phyloP scores from a whole-genome alignment of 2,329 filamentous ascomycete genomes.

The Colletotrichum theobromicola region DNA sequence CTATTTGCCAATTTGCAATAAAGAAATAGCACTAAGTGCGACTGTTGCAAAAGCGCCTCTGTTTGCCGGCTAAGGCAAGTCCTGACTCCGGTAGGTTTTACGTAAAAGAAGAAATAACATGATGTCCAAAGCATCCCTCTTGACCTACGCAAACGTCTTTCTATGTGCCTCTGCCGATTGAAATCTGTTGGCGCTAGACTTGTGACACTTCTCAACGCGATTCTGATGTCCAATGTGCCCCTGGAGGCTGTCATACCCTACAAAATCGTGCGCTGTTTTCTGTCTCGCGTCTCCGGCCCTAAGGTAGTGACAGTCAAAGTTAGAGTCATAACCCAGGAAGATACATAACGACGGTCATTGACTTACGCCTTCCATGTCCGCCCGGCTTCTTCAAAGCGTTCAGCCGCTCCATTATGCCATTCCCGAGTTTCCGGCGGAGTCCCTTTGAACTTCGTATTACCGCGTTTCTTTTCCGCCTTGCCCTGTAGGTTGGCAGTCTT shows the following conservation, averaged over 20 bases:
- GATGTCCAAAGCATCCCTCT: too few species aligned
- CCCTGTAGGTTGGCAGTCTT: background rate
- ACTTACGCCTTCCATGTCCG: background rate
- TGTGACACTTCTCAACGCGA: background rate
- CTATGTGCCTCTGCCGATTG: background rate
- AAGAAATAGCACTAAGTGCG: too few species aligned
- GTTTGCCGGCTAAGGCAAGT: too few species aligned
- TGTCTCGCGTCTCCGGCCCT: background rate
- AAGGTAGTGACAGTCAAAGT: background rate
- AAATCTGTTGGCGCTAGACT: background rate
- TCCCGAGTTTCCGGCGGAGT: background rate
- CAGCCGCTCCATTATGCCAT: background rate
- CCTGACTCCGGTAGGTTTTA: too few species aligned
- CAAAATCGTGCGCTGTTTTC: background rate
- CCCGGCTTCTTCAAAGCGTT: background rate
- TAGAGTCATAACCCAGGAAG: background rate
- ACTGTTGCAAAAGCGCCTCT: accelerated
- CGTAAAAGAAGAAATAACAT: too few species aligned
- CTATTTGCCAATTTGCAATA: too few species aligned
- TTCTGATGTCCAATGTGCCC: background rate
- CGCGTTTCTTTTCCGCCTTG: background rate
- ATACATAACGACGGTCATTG: accelerated
- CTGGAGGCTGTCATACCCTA: background rate
- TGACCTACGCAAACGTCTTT: background rate
- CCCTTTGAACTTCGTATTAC: background rate